A percentile compares a stretch with the other conserved stretches of the same genome.
Conservation (phyloP, 305 asterid species). For the Salvia sclarea region DNA sequence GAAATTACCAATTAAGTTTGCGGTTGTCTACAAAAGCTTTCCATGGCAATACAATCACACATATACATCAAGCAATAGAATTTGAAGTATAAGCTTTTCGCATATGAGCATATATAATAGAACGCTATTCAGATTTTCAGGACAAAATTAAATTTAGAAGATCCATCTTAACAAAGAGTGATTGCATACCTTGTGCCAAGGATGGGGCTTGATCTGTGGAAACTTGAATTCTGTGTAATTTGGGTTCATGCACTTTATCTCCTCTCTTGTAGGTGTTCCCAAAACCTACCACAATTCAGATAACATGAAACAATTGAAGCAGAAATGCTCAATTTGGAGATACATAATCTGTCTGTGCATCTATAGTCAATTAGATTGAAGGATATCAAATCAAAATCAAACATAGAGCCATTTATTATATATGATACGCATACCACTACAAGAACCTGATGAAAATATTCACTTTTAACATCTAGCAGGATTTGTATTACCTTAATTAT, state of each 20-base stretch:
- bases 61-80: conserved; percentile 7
- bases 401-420: conserved; percentile 12
- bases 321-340: not conserved
- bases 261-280: conserved; percentile 98
- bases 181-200: conserved; percentile 84
- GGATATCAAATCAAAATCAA: conserved; percentile 22
- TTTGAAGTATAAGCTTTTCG: no score
- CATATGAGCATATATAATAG: not conserved
- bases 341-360: conserved; percentile 20
- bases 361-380: not conserved
- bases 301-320: conserved; percentile 15
- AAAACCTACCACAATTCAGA: conserved; percentile 63
- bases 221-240: conserved; percentile 78
- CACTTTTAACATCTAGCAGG: conserved; percentile 12
- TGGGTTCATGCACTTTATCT: conserved; percentile 87
- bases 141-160: not conserved
- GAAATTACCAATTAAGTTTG: conserved; percentile 5
- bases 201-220: conserved; percentile 86
- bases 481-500: conserved; percentile 71
- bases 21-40: not conserved
- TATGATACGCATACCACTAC: not conserved
- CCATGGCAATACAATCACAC: not conserved
- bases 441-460: conserved; percentile 18
- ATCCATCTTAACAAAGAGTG: conserved; percentile 7
- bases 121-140: conserved; percentile 16